phyloP scores from a whole-genome alignment of 371 early-diverging fungal species.

The Mortierella sp. region DNA sequence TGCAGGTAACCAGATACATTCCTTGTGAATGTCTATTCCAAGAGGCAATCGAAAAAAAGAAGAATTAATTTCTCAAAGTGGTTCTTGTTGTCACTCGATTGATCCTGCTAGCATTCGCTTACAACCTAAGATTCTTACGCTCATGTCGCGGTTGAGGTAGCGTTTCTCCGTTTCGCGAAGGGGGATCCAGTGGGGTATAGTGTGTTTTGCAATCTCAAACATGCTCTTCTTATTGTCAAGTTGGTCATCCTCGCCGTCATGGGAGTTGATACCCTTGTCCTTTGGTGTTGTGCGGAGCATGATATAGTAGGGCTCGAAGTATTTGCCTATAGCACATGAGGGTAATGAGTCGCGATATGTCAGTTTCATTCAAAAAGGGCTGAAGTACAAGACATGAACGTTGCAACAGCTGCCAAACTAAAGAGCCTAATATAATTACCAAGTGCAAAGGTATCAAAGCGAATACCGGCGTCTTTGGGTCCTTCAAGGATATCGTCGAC shows the following conservation, averaged over 20 bases:
- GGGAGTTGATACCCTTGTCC: background rate
- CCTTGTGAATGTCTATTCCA: slow-evolving; percentile 28
- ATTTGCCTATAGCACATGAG: slow-evolving; percentile 26
- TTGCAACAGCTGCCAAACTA: background rate
- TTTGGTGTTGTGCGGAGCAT: slow-evolving; percentile 17
- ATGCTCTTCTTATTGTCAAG: background rate
- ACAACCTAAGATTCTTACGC: slow-evolving; percentile 9
- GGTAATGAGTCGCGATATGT: background rate
- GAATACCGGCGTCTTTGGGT: slow-evolving; percentile 42
- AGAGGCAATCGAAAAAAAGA: too few species aligned
- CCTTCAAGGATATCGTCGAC: slow-evolving; percentile 17
- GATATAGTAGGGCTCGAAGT: slow-evolving; percentile 52
- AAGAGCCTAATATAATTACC: slow-evolving; percentile 16
- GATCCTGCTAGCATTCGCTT: background rate
- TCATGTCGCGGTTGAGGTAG: slow-evolving; percentile 48
- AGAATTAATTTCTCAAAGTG: background rate
- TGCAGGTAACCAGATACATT: slow-evolving; percentile 42
- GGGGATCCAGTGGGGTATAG: slow-evolving; percentile 53
- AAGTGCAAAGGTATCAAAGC: slow-evolving; percentile 48
- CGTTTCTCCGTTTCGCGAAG: slow-evolving; percentile 33
- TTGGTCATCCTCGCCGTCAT: slow-evolving; percentile 1
- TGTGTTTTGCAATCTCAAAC: slow-evolving; percentile 36
- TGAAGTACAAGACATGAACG: background rate
- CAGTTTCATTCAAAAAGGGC: too few species aligned
- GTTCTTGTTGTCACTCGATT: background rate